Evolutionary conservation across 2,329 filamentous ascomycete genomes (phyloP), one percentile per base, ranked within the genome.

Genomic region (Didymella pinodella): DNA sequence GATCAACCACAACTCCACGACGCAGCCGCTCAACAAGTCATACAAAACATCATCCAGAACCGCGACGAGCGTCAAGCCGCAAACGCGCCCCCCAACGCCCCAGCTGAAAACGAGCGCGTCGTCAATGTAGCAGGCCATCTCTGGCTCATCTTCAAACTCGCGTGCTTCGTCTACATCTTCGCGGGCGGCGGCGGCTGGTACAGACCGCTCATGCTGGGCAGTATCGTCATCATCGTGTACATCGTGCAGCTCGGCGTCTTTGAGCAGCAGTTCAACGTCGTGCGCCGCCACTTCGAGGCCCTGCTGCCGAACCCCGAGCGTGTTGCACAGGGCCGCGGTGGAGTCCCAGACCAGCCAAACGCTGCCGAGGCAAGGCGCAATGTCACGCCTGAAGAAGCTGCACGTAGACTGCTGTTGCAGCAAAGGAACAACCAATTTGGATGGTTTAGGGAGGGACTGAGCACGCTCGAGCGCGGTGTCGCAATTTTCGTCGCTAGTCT

Each of bases 401-500:
- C 80, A 7, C 70, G 73, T 38, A 68, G 80, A 5, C 59, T 82
- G 6, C 44, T 82, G 4, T 65, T 74, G 22, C 74, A 80, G 57
- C 68, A 72, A 65, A 68, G 67, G 8, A 63, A 72, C 7, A 61
- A 72, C 40, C 61, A 65, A 7, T 58, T 69, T 41, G 68, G 66
- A 0, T 77, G 74, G 75, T 29, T 73, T 1, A 54, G 75, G 7
- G 71, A 76, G 12, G 63, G 51, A 4, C 51, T 85, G 18, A 75
- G 83, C 43, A 78, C 80, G 2, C 71, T 80, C 0, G 86, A 88
- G 70, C 79, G 86, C 36, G 83, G 83, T 1, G 67, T 86, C 40
- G 84, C 85, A n/a, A 76, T 89, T n/a, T 86, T 89, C 59, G 70
- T 89, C 32, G 86, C 86, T 0, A 87, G 84, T 71, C 69, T 89